phyloP scores from a whole-genome alignment of 306 rosid species.

The Cicer cuneatum region DNA sequence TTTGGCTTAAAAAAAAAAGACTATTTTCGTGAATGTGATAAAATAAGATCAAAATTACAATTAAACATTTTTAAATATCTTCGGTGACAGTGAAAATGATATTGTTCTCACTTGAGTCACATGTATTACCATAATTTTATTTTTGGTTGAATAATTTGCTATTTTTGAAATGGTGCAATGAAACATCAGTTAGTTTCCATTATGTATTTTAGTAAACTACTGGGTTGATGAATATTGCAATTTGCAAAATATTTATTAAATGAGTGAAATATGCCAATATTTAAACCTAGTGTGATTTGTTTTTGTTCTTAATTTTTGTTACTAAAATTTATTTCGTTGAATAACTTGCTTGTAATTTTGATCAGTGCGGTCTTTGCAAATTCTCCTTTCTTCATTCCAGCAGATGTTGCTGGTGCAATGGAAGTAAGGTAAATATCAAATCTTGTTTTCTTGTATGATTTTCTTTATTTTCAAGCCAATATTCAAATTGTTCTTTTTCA shows the following conservation, averaged over 20 bases:
- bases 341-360: conserved; percentile 45
- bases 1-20: no score
- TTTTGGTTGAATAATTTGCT: conserved; percentile 44
- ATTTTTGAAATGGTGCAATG: conserved; percentile 30
- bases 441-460: conserved; percentile 14
- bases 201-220: not conserved
- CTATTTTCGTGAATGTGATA: no score
- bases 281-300: not conserved
- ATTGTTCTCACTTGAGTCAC: conserved; percentile 14
- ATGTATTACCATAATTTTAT: conserved; percentile 19
- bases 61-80: not conserved
- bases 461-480: conserved; percentile 24
- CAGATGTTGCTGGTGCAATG: conserved; percentile 79
- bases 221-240: not conserved
- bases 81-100: not conserved
- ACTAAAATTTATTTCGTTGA: conserved; percentile 40
- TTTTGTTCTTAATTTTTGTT: conserved; percentile 16
- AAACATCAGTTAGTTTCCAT: not conserved
- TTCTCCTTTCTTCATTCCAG: conserved; percentile 93
- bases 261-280: conserved; percentile 1
- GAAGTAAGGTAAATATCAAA: conserved; percentile 60
- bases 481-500: conserved; percentile 44
- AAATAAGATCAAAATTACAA: no score
- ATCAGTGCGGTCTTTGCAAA: conserved; percentile 86
- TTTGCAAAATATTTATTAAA: not conserved